Conservation (phyloP, 768 basidiomycete species). For the Suillus fuscotomentosus region DNA sequence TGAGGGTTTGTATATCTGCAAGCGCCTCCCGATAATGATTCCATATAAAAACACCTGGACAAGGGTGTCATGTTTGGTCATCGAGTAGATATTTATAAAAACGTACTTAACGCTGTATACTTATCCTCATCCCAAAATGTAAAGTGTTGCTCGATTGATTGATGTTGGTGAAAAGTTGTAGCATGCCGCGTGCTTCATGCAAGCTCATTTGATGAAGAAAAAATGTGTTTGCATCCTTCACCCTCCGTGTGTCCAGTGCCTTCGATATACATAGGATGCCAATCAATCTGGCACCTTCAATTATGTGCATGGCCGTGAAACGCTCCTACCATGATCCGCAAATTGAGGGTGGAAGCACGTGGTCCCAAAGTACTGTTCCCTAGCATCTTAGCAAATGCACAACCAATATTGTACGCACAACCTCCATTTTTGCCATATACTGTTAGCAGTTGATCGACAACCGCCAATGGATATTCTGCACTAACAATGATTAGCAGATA, state of each 20-base stretch:
- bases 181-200: constrained; percentile 3
- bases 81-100: not conserved
- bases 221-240: constrained; percentile 10
- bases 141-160: constrained; percentile 20
- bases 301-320: constrained; percentile 27
- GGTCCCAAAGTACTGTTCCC: constrained; percentile 14
- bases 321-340: constrained; percentile 15
- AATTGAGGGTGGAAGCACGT: not conserved
- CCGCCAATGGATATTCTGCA: constrained; percentile 22
- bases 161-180: constrained; percentile 1
- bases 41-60: too few relatives aligned
- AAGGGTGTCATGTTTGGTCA: not conserved
- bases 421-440: constrained; percentile 3
- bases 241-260: constrained; percentile 10
- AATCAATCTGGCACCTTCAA: constrained; percentile 23
- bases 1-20: too few relatives aligned
- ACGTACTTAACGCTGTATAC: constrained; percentile 19
- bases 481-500: not conserved
- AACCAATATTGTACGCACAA: constrained; percentile 10
- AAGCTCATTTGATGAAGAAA: constrained; percentile 7
- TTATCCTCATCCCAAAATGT: constrained; percentile 20
- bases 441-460: not conserved
- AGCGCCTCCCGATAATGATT: constrained; percentile 5
- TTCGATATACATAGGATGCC: constrained; percentile 24
- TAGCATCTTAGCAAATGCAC: constrained; percentile 12